Percentiles rank a stretch among this genome's conserved stretches.
Evolutionary conservation across 805 yeast species (phyloP).

Genomic region (Hanseniaspora mollemarum): DNA sequence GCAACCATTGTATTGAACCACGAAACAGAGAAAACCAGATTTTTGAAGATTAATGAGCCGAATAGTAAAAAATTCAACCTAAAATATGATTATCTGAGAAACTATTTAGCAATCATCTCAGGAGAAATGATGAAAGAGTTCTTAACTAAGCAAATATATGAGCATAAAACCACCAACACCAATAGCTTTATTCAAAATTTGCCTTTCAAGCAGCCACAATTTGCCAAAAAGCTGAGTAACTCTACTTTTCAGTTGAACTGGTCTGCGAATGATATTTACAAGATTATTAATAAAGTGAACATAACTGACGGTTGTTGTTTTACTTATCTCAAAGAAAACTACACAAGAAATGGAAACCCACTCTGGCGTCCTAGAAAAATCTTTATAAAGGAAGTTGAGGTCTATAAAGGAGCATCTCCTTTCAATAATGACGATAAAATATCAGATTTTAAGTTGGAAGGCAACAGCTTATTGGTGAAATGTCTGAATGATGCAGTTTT

Average conservation of each 20-base stretch:
- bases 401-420: not conserved
- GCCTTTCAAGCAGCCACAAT: not conserved
- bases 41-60: not conserved
- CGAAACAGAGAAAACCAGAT: not conserved
- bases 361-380: slow-evolving; percentile 7
- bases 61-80: not conserved
- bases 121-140: not conserved
- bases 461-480: not conserved
- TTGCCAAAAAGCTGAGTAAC: slow-evolving; percentile 2
- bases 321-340: slow-evolving; percentile 1
- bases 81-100: slow-evolving; percentile 3
- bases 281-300: not conserved
- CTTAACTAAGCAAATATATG: not conserved
- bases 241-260: slow-evolving; percentile 1
- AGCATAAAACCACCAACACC: not conserved
- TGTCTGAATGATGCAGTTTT: slow-evolving; percentile 2
- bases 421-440: not conserved
- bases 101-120: not conserved
- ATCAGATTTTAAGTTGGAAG: not conserved
- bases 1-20: not conserved
- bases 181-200: not conserved
- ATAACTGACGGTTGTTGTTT: not conserved
- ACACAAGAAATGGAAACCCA: not conserved
- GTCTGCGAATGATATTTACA: not conserved
- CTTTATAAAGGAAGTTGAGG: slow-evolving; percentile 1